A percentile compares a stretch with the other conserved stretches of the same genome.
Evolutionary conservation across 2,329 filamentous ascomycete species (phyloP).

Genomic region (Alternaria sp.): DNA sequence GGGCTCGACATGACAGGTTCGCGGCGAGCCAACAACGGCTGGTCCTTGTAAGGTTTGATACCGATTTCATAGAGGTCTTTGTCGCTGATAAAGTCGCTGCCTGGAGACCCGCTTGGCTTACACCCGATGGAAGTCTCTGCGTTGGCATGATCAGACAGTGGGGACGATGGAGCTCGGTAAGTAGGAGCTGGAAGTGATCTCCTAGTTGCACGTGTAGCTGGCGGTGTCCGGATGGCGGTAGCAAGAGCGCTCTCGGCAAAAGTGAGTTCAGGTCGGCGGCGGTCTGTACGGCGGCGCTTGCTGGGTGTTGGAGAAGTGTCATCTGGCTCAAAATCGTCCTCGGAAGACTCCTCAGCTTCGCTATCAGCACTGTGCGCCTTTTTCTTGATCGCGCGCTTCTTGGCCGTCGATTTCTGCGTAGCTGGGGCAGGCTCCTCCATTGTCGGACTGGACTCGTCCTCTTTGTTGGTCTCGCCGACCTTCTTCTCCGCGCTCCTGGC

Average conservation of each 20-base stretch:
- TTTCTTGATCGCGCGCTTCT: slow-evolving; percentile 15
- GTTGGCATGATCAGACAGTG: neutral
- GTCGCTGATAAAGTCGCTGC: neutral
- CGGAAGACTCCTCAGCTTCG: slow-evolving; percentile 14
- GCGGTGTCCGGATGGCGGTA: slow-evolving; percentile 6
- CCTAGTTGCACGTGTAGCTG: slow-evolving; percentile 10
- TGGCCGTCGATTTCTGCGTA: slow-evolving; percentile 1
- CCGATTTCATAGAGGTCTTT: neutral
- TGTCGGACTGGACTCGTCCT: neutral
- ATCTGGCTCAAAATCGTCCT: slow-evolving; percentile 21
- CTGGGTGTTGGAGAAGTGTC: slow-evolving; percentile 16
- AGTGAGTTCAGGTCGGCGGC: slow-evolving; percentile 15
- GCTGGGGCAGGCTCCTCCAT: neutral
- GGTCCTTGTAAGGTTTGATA: slow-evolving; percentile 14
- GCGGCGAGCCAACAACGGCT: slow-evolving; percentile 27
- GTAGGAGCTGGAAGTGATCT: neutral
- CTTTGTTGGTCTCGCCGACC: neutral
- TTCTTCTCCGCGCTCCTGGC: slow-evolving; percentile 1
- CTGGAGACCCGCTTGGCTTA: neutral
- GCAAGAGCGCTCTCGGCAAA: slow-evolving; percentile 20
- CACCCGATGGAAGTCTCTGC: neutral
- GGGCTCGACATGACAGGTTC: slow-evolving; percentile 21
- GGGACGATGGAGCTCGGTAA: neutral
- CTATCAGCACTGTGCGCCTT: slow-evolving; percentile 10
- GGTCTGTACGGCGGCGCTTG: slow-evolving; percentile 21